phyloP scores from a whole-genome alignment of 345 rosid genomes.

The Ceriops zippeliana region DNA sequence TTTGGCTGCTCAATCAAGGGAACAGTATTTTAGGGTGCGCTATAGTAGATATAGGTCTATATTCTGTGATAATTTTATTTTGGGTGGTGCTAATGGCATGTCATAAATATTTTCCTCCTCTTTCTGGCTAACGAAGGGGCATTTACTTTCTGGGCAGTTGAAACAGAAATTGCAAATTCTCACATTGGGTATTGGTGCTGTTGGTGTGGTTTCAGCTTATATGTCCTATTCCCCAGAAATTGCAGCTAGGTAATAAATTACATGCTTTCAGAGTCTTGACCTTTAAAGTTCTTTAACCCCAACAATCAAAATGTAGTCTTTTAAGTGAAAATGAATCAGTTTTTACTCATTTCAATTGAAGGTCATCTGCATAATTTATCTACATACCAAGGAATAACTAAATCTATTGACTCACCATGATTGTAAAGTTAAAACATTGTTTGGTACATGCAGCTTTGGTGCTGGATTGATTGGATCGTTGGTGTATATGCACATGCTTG shows the following conservation, averaged over 20 bases:
- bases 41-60: conserved; percentile 6
- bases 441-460: conserved; percentile 57
- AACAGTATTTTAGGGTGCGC: conserved; percentile 66
- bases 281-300: background rate
- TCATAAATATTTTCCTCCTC: conserved; percentile 18
- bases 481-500: conserved; percentile 80
- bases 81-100: background rate
- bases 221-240: conserved; percentile 82
- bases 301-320: background rate
- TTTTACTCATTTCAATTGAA: background rate
- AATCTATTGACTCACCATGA: background rate
- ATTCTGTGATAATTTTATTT: background rate
- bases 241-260: conserved; percentile 64
- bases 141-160: conserved; percentile 42
- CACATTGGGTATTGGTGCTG: conserved; percentile 73
- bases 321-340: conserved; percentile 5
- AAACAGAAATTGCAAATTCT: conserved; percentile 64
- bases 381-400: background rate
- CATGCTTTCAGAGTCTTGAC: conserved; percentile 3
- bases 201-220: conserved; percentile 83
- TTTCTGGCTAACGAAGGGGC: background rate
- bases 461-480: conserved; percentile 77
- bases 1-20: conserved; percentile 74
- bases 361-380: background rate
- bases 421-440: conserved; percentile 4